A percentile compares a stretch with the other conserved stretches of the same genome.
Evolutionary conservation across 164 flowering plant genomes (phyloP).

Genomic region (Malania oleifera): DNA sequence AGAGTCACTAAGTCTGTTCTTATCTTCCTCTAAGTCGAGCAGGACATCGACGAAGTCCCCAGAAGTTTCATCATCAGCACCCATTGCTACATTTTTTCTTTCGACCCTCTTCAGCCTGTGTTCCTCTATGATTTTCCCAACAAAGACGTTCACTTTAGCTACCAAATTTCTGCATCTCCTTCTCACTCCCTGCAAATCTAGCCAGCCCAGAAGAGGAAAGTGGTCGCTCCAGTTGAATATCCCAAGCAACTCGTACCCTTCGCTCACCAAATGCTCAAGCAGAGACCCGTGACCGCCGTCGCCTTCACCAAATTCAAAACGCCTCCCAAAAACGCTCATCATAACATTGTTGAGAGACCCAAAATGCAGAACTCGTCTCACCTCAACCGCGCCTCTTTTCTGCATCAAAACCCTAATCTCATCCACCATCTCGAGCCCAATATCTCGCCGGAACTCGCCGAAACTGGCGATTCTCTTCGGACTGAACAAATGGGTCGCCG

Average conservation of each 20-base stretch:
- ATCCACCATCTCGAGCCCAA: conserved; percentile 34
- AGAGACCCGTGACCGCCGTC: conserved; percentile 13
- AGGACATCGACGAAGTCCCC: conserved; percentile 63
- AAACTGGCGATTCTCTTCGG: conserved; percentile 21
- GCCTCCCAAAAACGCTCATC: conserved; percentile 51
- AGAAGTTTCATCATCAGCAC: conserved; percentile 14
- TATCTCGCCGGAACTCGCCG: background rate
- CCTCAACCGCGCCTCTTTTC: conserved; percentile 32
- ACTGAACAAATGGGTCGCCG: background rate
- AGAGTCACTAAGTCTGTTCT: conserved; percentile 47
- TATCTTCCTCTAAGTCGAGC: conserved; percentile 52
- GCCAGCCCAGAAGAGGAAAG: conserved; percentile 39
- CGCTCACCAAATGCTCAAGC: conserved; percentile 43
- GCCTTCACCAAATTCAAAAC: conserved; percentile 28
- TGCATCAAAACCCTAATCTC: conserved; percentile 27
- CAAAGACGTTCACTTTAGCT: conserved; percentile 41
- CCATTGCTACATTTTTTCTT: background rate
- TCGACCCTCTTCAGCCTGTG: conserved; percentile 30
- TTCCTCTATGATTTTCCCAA: conserved; percentile 42
- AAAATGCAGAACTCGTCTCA: conserved; percentile 36
- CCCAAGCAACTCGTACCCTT: conserved; percentile 65
- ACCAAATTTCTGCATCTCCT: conserved; percentile 40
- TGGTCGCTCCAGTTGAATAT: conserved; percentile 66
- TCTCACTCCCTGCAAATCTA: conserved; percentile 56
- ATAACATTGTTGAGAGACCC: conserved; percentile 57